Base-by-base conservation (phyloP, 148 eudicot species). In the Mesembryanthemum crystallinum region DNA sequence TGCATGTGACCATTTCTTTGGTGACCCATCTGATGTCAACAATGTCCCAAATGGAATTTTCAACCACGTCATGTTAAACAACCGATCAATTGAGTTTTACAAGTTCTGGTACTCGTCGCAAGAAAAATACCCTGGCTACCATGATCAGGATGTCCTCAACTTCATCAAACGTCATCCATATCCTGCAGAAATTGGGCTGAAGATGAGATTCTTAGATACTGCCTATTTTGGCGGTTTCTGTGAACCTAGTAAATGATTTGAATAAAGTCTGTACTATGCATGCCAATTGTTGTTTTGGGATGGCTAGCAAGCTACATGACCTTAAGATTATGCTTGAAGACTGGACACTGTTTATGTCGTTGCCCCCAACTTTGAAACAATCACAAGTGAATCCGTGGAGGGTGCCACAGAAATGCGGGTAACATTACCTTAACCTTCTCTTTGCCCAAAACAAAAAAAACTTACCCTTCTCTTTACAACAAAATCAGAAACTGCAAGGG, bases 201-300 rank as follows among this genome's bases (percentile, higher is more conserved):
- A 66, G 66, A 85, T 89, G 67, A 89, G 85, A 77, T 89, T 87
- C 71, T 73, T 89, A 70, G 80, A 85, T 82, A 87, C 92, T 45
- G 74, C 84, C 37, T 71, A 80, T 69, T 89, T 89, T 68, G 90
- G 92, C 29, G 92, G 92, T 18, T 82, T 89, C 23, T 89, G 92
- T 75, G 83, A 87, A 76, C 82, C 87, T 4, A 85, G 88, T 73
- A 85, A 79, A 77, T n/a, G 82, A 87, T 81, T 74, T 87, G 58
- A 85, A 81, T 67, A 51, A 69, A 75, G 88, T 87, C 27, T 83
- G 88, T 78, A 87, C 89, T 13, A 87, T 87, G 90, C 90, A 87
- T 82, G 87, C 90, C 23, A 87, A 87, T 65, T 87, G 90, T 64
- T 87, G 90, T 76, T 63, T 51, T 55, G 90, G 90, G 29, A 76